Evolutionary conservation across 2,329 filamentous ascomycete species (phyloP).

Genomic region (Magnaporthiopsis rhizophila): DNA sequence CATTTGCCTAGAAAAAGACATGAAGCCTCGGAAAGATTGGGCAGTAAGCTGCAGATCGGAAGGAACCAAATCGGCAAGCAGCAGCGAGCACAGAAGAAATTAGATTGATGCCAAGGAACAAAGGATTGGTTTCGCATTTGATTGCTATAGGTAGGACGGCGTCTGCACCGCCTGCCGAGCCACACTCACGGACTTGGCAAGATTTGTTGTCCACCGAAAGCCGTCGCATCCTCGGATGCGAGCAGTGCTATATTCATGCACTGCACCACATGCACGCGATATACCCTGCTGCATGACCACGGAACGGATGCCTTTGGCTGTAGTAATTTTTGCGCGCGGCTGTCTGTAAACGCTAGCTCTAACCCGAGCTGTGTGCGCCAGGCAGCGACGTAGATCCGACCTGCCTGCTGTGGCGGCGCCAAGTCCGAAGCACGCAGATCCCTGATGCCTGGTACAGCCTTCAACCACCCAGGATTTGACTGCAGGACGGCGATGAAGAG

Average conservation of each 20-base stretch:
- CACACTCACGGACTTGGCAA: no score
- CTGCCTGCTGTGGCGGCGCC: background rate
- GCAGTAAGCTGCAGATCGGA: background rate
- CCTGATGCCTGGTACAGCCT: background rate
- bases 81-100: no score
- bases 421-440: background rate
- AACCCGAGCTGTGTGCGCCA: no score
- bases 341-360: no score
- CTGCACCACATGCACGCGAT: no score
- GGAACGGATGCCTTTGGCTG: no score
- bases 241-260: background rate
- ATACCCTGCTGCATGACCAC: no score
- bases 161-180: background rate
- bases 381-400: no score
- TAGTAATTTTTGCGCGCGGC: no score
- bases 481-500: background rate
- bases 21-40: background rate
- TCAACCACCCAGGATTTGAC: background rate
- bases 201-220: background rate
- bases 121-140: background rate
- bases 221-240: background rate
- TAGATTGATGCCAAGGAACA: background rate
- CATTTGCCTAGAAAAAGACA: background rate
- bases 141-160: no score
- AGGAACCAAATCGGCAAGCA: no score